A percentile compares a stretch with the other conserved stretches of the same genome.
Evolutionary conservation across 2,329 filamentous ascomycete species (phyloP).

Genomic region (Hypoxylon sp.): DNA sequence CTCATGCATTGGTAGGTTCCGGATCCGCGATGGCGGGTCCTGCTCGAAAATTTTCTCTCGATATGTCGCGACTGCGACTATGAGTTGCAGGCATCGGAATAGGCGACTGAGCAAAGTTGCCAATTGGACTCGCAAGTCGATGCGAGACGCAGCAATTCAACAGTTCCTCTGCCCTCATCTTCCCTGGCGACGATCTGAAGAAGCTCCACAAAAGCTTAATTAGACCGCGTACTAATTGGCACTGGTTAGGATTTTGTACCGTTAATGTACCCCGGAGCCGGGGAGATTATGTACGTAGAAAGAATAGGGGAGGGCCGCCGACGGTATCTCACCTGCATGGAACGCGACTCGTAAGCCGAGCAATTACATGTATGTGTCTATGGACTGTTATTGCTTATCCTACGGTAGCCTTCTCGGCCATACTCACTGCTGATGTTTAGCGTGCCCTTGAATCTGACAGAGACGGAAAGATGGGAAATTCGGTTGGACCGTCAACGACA

Average conservation of each 20-base stretch:
- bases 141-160: slow-evolving; percentile 24
- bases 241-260: slow-evolving; percentile 17
- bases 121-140: slow-evolving; percentile 25
- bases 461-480: slow-evolving; percentile 4
- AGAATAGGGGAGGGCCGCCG: slow-evolving; percentile 15
- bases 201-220: slow-evolving; percentile 54
- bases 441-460: slow-evolving; percentile 29
- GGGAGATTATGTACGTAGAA: not conserved
- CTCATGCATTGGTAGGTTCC: slow-evolving; percentile 45
- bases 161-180: slow-evolving; percentile 19
- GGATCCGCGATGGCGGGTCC: slow-evolving; percentile 45
- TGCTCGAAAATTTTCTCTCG: slow-evolving; percentile 27
- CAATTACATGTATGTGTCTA: slow-evolving; percentile 10
- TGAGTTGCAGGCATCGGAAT: slow-evolving; percentile 23
- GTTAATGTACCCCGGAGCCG: slow-evolving; percentile 9
- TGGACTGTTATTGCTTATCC: slow-evolving; percentile 29
- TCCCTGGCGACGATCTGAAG: slow-evolving; percentile 43
- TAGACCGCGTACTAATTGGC: slow-evolving; percentile 48
- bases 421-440: slow-evolving; percentile 28
- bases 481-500: slow-evolving; percentile 27
- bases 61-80: slow-evolving; percentile 23
- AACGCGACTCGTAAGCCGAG: slow-evolving; percentile 28
- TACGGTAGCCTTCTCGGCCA: slow-evolving; percentile 26
- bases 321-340: slow-evolving; percentile 35
- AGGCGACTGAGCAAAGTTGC: slow-evolving; percentile 11